Evolutionary conservation across 805 yeast genomes (phyloP).

Genomic region (Schizosaccharomyces octosporus): DNA sequence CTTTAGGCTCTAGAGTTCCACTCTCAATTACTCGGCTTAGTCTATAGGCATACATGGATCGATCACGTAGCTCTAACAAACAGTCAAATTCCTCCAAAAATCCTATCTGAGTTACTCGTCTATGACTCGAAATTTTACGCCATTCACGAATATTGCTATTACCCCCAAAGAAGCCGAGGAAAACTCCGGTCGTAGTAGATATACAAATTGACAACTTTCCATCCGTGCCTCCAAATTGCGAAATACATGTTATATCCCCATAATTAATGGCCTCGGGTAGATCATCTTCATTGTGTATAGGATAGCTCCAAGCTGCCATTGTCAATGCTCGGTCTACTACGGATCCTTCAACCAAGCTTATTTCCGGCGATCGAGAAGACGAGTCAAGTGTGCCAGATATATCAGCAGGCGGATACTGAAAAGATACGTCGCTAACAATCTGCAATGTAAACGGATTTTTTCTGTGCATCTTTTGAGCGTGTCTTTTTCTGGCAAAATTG

Average conservation of each 20-base stretch:
- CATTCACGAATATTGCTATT: neutral
- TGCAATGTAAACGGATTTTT: slow-evolving; percentile 31
- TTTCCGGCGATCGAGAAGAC: slow-evolving; percentile 18
- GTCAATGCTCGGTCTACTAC: slow-evolving; percentile 15
- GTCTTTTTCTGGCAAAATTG: slow-evolving; percentile 21
- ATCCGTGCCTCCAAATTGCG: neutral
- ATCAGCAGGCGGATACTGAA: slow-evolving; percentile 31
- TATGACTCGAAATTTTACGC: neutral
- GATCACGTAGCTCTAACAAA: neutral
- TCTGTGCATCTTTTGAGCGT: slow-evolving; percentile 14
- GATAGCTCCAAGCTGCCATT: slow-evolving; percentile 4
- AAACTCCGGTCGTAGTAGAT: neutral
- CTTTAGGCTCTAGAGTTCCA: neutral
- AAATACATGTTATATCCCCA: neutral
- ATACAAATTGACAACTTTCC: neutral
- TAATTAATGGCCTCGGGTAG: neutral
- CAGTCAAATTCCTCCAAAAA: neutral
- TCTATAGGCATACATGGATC: neutral
- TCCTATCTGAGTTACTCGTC: neutral
- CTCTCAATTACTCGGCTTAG: neutral
- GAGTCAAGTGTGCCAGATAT: neutral
- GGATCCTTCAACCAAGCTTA: slow-evolving; percentile 15
- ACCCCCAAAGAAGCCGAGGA: neutral
- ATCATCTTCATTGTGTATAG: neutral
- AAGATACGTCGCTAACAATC: slow-evolving; percentile 31